Evolutionary conservation across 768 basidiomycete species (phyloP), one percentile per base, ranked within the genome.

Genomic region (Tubosaeta sp.): DNA sequence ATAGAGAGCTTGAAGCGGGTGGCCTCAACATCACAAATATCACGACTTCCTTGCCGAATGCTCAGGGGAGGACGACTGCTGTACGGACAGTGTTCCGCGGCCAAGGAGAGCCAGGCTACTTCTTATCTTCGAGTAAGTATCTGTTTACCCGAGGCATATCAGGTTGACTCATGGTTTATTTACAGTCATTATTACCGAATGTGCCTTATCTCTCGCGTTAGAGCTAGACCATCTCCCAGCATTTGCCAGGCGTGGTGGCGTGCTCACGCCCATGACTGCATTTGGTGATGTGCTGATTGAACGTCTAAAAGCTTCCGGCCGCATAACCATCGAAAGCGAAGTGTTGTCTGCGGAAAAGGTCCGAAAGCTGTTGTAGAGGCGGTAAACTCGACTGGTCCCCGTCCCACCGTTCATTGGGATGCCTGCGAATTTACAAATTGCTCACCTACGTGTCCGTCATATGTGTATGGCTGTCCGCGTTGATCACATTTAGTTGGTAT

Each of bases 201-300:
- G 80, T 14, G 95, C 90, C 0, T 76, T 97, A 13, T 78, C 79
- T 16, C 72, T 95, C 46, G 72, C 85, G 16, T 71, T 88, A 2
- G 76, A 82, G 12, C 61, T 74, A 27, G 72, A 78, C 16, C 74
- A 71, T 14, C 78, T 93, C 2, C 80, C 91, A 0, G 57, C 73
- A 1, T 65, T 85, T 7, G 84, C 79, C 4, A 74, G 72, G 45
- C 67, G 74, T 43, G 94, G 93, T 12, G 94, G 95, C 1, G 70
- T 94, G 3, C 72, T 97, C 45, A 97, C 95, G 2, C 86, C 94
- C 0, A 81, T 86, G 68, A 83, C 81, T 5, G 94, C 89, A 1
- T 77, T 95, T 51, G 94, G 93, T 14, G 82, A 88, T 54, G 80
- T 82, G 7, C 67, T 95, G 34, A 72, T 93, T 33, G 77, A 80